Evolutionary conservation across 768 basidiomycete genomes (phyloP), one percentile per base, ranked within the genome.

Genomic region (Lactifluus piperatus): DNA sequence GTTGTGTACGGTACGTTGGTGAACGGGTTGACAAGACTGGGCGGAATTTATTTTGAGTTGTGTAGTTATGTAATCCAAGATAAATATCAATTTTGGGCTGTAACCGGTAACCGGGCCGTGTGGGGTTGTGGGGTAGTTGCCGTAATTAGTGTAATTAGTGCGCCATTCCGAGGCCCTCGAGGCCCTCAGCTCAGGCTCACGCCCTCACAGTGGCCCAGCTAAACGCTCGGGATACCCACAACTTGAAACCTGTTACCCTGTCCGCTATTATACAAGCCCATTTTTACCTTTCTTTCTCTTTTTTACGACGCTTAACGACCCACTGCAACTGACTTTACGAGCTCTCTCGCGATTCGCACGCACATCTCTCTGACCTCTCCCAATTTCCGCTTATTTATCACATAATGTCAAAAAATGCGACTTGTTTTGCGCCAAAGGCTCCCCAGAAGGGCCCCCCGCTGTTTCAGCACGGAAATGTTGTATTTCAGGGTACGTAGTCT

Each of bases 391-490:
- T 32, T 30, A 22, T 30, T 29, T 27, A 0, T 5, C 24, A 24
- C 20, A 34, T 7, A 22, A 56, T 61, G 60, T 34, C 60, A 43
- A 37, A 51, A 13, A 70, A 71, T 52, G 69, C 69, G 5, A 65
- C 64, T 32, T 75, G 74, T 63, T 71, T 70, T 65, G 70, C 71
- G 55, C 76, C 77, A 55, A 68, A 74, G 39, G 73, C 75, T 20
- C 75, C 80, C 10, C 64, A 73, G 47, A 69, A 72, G 39, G 75
- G 79, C 0, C 82, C 83, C 1, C 77, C 85, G 5, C 71, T 90
- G 36, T 74, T 85, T 54, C 79, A 84, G 67, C 75, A 83, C 65
- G 86, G 85, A 29, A 75, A 78, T 60, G 62, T 86, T 46, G 77
- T 79, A 30, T 75, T 88, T 60, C 81, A 84, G 76, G 75, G 85